Evolutionary conservation across 139 green algal genomes (phyloP).

Genomic region (Chlorella vulgaris): DNA sequence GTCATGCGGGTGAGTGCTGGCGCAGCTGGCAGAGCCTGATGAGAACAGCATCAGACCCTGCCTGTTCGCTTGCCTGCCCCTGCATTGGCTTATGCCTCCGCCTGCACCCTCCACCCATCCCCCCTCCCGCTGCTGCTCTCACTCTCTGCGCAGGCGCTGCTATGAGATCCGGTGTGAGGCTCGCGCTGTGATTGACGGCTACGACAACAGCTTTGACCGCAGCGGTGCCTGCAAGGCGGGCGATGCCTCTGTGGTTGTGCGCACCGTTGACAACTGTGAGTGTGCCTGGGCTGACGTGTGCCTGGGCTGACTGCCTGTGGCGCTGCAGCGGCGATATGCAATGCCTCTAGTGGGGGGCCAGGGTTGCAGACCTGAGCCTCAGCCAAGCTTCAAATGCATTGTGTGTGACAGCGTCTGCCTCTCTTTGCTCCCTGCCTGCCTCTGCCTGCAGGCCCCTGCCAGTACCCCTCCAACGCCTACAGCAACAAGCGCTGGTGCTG

Average conservation of each 20-base stretch:
- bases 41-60: neutral
- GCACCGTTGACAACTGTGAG: conserved; percentile 40
- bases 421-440: too few species aligned
- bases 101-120: neutral
- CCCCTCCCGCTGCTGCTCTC: neutral
- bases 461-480: conserved; percentile 44
- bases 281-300: neutral
- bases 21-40: neutral
- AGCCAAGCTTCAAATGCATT: too few species aligned
- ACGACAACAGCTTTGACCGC: conserved; percentile 20
- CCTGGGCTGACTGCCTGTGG: too few species aligned
- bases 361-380: too few species aligned
- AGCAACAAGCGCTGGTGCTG: conserved; percentile 57
- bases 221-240: conserved; percentile 5
- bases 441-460: conserved; percentile 40
- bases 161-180: conserved; percentile 41
- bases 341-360: too few species aligned
- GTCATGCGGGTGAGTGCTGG: conserved; percentile 22
- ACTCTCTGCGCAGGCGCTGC: conserved; percentile 28
- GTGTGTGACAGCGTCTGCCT: too few species aligned
- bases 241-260: conserved; percentile 23
- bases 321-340: too few species aligned
- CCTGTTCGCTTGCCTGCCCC: neutral
- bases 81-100: neutral
- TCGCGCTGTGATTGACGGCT: conserved; percentile 32